Percentiles rank a stretch among this genome's conserved stretches.
These are phyloP conservation scores for Jacaranda mimosifolia DNA, from an alignment of 257 asterid genomes.

Conservation along the genomic window DNA sequence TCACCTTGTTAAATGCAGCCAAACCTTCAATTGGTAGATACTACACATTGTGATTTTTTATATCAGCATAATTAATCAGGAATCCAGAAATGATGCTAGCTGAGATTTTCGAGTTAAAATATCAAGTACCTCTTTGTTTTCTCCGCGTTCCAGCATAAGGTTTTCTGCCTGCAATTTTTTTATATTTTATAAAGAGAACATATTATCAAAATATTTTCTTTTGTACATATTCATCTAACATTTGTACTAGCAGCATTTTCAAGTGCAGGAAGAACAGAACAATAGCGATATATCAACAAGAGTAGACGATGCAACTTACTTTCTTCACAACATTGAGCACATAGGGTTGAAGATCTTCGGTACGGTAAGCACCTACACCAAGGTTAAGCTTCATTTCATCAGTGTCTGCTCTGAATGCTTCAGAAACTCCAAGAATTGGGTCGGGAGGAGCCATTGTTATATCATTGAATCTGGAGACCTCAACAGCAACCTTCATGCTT, in stretches of 20 bases:
- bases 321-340: constrained; percentile 96
- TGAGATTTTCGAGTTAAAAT: constrained; percentile 16
- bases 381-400: constrained; percentile 90
- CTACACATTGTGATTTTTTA: constrained; percentile 50
- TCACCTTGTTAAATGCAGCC: constrained; percentile 94
- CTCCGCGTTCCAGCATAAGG: constrained; percentile 86
- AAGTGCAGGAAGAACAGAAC: not conserved
- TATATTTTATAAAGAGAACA: constrained; percentile 1
- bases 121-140: constrained; percentile 88
- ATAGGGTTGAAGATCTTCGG: constrained; percentile 95
- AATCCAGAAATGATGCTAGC: constrained; percentile 24
- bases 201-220: not conserved
- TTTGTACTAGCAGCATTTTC: constrained; percentile 7
- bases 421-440: constrained; percentile 98
- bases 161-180: constrained; percentile 73
- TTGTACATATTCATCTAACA: not conserved
- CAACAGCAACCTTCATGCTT: constrained; percentile 62
- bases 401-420: constrained; percentile 94
- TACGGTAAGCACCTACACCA: constrained; percentile 98
- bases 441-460: constrained; percentile 97
- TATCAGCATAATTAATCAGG: constrained; percentile 40
- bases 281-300: constrained; percentile 11
- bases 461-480: constrained; percentile 71
- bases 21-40: constrained; percentile 98
- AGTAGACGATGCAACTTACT: constrained; percentile 52